Evolutionary conservation across 2,329 filamentous ascomycete species (phyloP).

Genomic region (Colletotrichum melonis): DNA sequence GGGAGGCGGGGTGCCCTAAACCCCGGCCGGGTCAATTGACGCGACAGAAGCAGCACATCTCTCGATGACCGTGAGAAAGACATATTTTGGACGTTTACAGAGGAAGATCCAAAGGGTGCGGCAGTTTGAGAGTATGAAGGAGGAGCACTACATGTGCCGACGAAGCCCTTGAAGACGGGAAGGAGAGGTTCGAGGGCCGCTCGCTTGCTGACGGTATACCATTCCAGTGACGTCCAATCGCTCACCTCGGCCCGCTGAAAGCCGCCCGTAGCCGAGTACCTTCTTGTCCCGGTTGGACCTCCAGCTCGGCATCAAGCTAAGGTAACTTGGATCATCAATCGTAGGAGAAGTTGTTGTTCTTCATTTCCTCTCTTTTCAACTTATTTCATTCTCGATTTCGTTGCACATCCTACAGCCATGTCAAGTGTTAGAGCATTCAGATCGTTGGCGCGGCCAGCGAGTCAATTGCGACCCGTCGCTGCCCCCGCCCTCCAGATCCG

Average conservation of each 20-base stretch:
- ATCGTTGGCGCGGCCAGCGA: conserved; percentile 48
- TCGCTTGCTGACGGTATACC: conserved; percentile 36
- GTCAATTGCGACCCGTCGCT: conserved; percentile 41
- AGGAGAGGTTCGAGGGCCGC: conserved; percentile 21
- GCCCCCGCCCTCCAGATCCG: conserved; percentile 52
- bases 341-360: background rate
- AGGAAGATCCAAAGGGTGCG: conserved; percentile 33
- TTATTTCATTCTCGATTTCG: background rate
- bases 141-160: conserved; percentile 38
- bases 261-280: conserved; percentile 54
- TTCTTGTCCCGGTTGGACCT: conserved; percentile 36
- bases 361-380: conserved; percentile 9
- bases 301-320: conserved; percentile 30
- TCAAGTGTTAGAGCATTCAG: conserved; percentile 52
- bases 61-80: conserved; percentile 58
- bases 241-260: conserved; percentile 51
- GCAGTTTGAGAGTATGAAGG: conserved; percentile 23
- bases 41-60: conserved; percentile 56
- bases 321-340: conserved; percentile 28
- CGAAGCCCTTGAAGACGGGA: conserved; percentile 37
- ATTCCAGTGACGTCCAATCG: conserved; percentile 34
- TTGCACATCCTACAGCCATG: conserved; percentile 44
- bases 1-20: conserved; percentile 43
- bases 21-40: conserved; percentile 48
- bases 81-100: conserved; percentile 50